Conservation (phyloP, 1,284 basidiomycete species). For the Coriolopsis trogii region DNA sequence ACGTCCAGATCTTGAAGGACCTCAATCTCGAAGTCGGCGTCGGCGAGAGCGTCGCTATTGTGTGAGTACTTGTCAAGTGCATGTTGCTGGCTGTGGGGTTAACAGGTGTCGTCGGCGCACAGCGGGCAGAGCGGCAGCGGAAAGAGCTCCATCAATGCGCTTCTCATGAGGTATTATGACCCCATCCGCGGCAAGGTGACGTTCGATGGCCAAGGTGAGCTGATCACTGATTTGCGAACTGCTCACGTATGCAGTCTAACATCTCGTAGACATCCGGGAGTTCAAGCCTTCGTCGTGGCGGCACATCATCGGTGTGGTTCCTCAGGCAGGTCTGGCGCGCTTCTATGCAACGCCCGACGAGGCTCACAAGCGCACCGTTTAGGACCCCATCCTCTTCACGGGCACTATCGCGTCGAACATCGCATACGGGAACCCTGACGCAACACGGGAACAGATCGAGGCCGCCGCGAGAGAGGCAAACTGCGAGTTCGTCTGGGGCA, state of each 20-base stretch:
- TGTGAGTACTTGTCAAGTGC: constrained; percentile 56
- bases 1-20: constrained; percentile 77
- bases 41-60: constrained; percentile 90
- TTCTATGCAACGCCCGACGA: neutral
- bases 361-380: constrained; percentile 5
- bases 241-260: constrained; percentile 5
- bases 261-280: constrained; percentile 72
- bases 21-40: constrained; percentile 78
- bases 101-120: neutral
- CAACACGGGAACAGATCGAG: constrained; percentile 84
- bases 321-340: constrained; percentile 49
- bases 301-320: constrained; percentile 84
- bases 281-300: constrained; percentile 89
- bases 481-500: constrained; percentile 93
- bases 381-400: constrained; percentile 80
- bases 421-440: constrained; percentile 80
- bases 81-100: neutral
- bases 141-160: constrained; percentile 89
- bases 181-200: constrained; percentile 81
- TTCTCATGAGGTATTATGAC: constrained; percentile 93
- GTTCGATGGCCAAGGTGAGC: constrained; percentile 81
- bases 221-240: neutral
- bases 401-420: constrained; percentile 95
- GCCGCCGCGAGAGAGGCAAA: constrained; percentile 89
- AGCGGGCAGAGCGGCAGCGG: constrained; percentile 91